phyloP scores from a whole-genome alignment of 805 yeast genomes.

The Starmerella etchellsii region DNA sequence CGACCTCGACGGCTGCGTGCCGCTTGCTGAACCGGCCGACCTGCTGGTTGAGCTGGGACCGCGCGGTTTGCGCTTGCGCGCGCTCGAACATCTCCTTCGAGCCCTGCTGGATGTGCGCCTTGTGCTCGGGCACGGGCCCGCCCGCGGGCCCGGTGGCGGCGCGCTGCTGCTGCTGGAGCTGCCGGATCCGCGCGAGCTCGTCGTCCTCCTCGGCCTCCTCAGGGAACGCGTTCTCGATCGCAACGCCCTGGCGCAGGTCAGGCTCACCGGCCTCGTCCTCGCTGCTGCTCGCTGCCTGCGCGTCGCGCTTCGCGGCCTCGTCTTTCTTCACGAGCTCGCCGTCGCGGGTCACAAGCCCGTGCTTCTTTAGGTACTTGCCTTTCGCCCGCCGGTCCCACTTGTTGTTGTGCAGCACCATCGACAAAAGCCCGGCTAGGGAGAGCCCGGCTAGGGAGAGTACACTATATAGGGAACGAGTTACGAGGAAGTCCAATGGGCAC shows the following conservation, averaged over 20 bases:
- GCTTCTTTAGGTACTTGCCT: slow-evolving; percentile 32
- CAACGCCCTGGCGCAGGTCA: not conserved
- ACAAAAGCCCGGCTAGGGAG: no score
- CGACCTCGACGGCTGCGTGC: slow-evolving; percentile 10
- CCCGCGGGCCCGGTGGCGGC: not conserved
- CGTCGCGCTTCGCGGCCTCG: not conserved
- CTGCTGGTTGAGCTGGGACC: slow-evolving; percentile 11
- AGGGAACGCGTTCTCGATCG: not conserved
- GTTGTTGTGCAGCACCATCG: slow-evolving; percentile 41
- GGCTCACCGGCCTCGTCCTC: not conserved
- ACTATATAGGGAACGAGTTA: no score
- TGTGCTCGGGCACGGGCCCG: not conserved
- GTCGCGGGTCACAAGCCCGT: slow-evolving; percentile 23
- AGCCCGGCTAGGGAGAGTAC: no score
- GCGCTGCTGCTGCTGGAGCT: not conserved
- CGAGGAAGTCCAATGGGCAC: no score
- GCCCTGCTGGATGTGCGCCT: not conserved
- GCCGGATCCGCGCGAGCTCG: slow-evolving; percentile 1
- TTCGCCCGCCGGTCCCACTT: slow-evolving; percentile 42
- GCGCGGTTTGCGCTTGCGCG: slow-evolving; percentile 14
- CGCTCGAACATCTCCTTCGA: slow-evolving; percentile 8
- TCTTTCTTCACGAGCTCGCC: not conserved
- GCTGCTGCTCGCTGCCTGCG: not conserved
- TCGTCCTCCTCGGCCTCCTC: slow-evolving; percentile 3
- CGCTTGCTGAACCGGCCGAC: slow-evolving; percentile 11